Base-by-base conservation (phyloP, 2,329 filamentous ascomycete genomes). In the Aspergillus felis region DNA sequence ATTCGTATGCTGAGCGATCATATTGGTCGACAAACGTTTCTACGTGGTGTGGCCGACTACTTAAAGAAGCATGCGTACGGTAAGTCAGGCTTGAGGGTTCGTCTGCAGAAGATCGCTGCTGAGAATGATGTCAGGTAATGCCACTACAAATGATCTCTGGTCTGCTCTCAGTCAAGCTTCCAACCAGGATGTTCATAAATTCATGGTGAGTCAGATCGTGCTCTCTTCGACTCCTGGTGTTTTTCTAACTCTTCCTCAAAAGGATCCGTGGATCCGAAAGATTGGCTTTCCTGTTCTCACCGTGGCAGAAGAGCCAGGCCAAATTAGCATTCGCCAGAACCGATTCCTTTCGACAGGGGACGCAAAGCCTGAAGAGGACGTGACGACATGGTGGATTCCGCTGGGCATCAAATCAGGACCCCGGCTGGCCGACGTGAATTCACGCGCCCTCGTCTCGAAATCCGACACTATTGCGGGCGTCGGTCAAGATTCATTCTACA, bases 1-100 rank as follows among this genome's bases (percentile, higher is more conserved):
- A 94, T 99, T 70, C 89, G 94, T 70, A 99, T 99, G 94, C 78
- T 99, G 67, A 93, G 91, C 66, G 88, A 89, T 67, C 90, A 97
- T 74, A 85, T 99, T 20, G 92, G 92, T 14, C 87, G 89, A 53
- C 87, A 96, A 68, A 89, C 85, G 1, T 99, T 99, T 82, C 81
- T 99, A 53, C 87, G 90, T 70, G 94, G 94, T 66, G 92, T 99
- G 51, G 87, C 90, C 20, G 86, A 88, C 67, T 99, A 99, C 76
- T 84, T 99, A 57, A 92, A 92, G 76, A 84, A 87, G 52, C 89
- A 99, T 74, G 86, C 89, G 57, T 97, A 96, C 71, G 87, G 89
- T 72, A 88, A 61, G 68, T 50, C 35, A 48, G 24, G 22, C 27
- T 56, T 32, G 12, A 53, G 32, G 44, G 46, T 27, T 9, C 35